These are phyloP conservation scores for Calonectria pteridis DNA, from an alignment of 2,329 filamentous ascomycete species.

Conservation along the genomic window DNA sequence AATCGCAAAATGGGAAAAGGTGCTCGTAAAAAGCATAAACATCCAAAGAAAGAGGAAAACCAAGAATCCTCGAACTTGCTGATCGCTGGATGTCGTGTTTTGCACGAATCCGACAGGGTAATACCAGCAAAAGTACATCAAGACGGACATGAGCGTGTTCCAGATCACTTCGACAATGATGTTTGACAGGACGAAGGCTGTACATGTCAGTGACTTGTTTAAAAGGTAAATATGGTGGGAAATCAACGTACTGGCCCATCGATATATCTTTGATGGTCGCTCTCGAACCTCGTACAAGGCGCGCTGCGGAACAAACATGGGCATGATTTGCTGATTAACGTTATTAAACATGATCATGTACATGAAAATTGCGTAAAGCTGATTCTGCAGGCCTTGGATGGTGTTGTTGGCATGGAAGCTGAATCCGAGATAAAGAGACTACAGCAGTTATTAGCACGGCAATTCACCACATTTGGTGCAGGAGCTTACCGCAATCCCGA, in stretches of 20 bases:
- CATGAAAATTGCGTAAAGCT: conserved; percentile 78
- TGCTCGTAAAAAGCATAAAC: conserved; percentile 44
- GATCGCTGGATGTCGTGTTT: conserved; percentile 39
- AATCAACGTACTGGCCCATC: conserved; percentile 41
- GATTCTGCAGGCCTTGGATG: conserved; percentile 75
- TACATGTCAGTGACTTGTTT: background rate
- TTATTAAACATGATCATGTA: conserved; percentile 74
- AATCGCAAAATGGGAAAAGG: conserved; percentile 42
- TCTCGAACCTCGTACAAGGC: conserved; percentile 77
- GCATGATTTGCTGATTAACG: conserved; percentile 75
- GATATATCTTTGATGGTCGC: conserved; percentile 74
- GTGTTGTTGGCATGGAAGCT: conserved; percentile 68
- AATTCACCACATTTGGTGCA: rapidly evolving
- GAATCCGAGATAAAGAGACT: conserved; percentile 73
- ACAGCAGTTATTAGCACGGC: background rate
- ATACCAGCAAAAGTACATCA: conserved; percentile 46
- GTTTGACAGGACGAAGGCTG: conserved; percentile 41
- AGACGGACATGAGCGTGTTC: conserved; percentile 39
- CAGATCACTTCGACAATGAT: conserved; percentile 41
- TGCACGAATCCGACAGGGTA: conserved; percentile 45
- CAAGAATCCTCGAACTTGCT: conserved; percentile 39
- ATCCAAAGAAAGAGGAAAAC: conserved; percentile 43
- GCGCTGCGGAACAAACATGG: conserved; percentile 76
- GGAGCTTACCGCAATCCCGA: conserved; percentile 35
- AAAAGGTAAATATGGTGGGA: rapidly evolving